Base-by-base conservation (phyloP, 495 filamentous ascomycete genomes). In the Parathielavia hyrcaniae region DNA sequence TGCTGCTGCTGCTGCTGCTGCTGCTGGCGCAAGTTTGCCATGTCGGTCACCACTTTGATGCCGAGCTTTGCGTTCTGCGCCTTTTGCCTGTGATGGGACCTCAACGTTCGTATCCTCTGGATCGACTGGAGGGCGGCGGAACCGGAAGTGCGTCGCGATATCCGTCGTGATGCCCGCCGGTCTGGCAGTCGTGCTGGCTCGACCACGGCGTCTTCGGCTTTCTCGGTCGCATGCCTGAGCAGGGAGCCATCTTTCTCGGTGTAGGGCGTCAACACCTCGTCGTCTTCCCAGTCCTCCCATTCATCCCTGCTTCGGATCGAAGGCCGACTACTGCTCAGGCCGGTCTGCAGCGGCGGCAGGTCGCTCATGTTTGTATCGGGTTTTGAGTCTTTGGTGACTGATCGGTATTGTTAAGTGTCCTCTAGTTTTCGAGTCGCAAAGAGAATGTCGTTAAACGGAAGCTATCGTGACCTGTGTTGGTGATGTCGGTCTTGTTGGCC, bases 21-120 rank as follows among this genome's bases (percentile, higher is more conserved):
- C 44, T 65, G 63, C 19, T 67, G 63, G n/a, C 64, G 70, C 39
- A 78, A 69, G 44, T 61, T 64, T 17, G 75, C 63, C 75, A 79
- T 78, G 58, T 79, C 77, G 11, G 87, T 89, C 10, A 87, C 78
- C 5, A 91, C 62, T 61, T 80, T 88, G 66, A 90, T 77, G 4
- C 85, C 86, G 12, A 80, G 81, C 63, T 73, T 75, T 19, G 74
- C 76, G 56, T 80, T 85, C 58, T 81, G 81, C 3, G 74, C 77
- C 58, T 75, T 79, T 67, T 82, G 78, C 50, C 78, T 69, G 10
- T 69, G 69, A 38, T 67, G 74, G 6, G 78, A 81, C 61, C 73
- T 79, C 13, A 75, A 64, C 36, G 79, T 68, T 14, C 45, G 66
- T 23, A 72, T 59, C 54, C 63, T 75, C 23, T 69, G 69, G 1